These are phyloP conservation scores for Prinsepia uniflora DNA, from an alignment of 306 rosid species.

Conservation along the genomic window DNA sequence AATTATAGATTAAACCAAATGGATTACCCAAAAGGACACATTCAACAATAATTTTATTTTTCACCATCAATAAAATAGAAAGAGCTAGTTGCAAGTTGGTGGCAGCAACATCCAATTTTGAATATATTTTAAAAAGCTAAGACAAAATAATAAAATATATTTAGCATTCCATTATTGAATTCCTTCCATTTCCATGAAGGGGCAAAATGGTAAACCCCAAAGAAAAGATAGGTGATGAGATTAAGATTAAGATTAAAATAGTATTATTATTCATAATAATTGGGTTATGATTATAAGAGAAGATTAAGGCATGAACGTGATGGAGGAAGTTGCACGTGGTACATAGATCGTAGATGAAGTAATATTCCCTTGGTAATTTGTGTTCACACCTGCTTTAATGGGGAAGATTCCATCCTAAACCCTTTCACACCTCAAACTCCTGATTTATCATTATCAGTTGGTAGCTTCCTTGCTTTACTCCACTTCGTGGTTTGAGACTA, in stretches of 20 bases:
- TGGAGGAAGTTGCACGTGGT: slow-evolving; percentile 28
- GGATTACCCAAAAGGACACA: no score
- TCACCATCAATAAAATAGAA: no score
- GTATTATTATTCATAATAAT: background rate
- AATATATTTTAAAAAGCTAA: no score
- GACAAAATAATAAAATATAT: no score
- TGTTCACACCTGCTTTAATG: slow-evolving; percentile 50
- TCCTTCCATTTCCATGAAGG: background rate
- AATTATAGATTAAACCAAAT: no score
- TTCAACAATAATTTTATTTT: no score
- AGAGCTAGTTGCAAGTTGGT: no score
- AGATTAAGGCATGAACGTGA: background rate
- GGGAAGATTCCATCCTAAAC: slow-evolving; percentile 15
- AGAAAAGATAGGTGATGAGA: background rate
- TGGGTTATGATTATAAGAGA: slow-evolving; percentile 16
- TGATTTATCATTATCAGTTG: no score
- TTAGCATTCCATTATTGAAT: background rate
- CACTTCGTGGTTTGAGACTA: no score
- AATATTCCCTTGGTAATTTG: slow-evolving; percentile 38
- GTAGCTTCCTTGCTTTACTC: no score
- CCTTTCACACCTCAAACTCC: slow-evolving; percentile 39
- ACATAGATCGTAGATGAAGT: slow-evolving; percentile 7
- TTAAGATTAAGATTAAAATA: slow-evolving; percentile 10
- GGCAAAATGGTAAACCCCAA: background rate
- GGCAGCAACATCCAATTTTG: no score